Evolutionary conservation across 106 monocot species (phyloP), one percentile per base, ranked within the genome.

Genomic region (Dactylorhiza incarnata): DNA sequence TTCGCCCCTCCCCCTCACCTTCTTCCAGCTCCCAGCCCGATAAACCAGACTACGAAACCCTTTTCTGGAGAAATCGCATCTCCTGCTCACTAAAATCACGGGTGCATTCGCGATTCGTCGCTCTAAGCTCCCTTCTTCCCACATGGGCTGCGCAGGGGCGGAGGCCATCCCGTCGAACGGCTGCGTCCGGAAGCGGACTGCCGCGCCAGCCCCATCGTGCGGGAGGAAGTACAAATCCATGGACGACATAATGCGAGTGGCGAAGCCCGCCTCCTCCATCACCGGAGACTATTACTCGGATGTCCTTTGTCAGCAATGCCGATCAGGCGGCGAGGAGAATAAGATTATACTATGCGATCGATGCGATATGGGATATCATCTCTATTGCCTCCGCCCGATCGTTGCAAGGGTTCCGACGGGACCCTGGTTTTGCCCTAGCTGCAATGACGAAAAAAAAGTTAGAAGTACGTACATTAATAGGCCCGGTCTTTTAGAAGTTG

Each of bases 301-400:
- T 66, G 58, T 85, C 54, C 75, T 61, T 51, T 95, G 94, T 84
- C 87, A 91, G 82, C 71, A 84, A 82, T 95, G 94, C 84, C 78
- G 87, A 49, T 78, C 68, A 46, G 94, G 94, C 45, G 87, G 87
- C 9, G 50, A 80, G 17, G 94, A 95, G 49, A 84, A 85, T 50
- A 89, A 86, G 83, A 67, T 95, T 78, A 77, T 95, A 17, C 80
- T 95, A 13, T 95, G 94, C 77, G 94, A 95, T 49, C 72, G 82
- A 1, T 95, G 94, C 80, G 89, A 95, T 69, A n/a, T 77, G 14
- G 94, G 94, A 26, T 91, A 75, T 49, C 94, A 95, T 74, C 66
- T 87, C 53, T 87, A 54, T 81, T 95, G 94, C 76, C 82, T 95
- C 62, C 86, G 94, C 2, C 94, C 94, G 22, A 89, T 95, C 78